Conservation (phyloP, 2,329 filamentous ascomycete species). For the Cytospora paraplurivora region DNA sequence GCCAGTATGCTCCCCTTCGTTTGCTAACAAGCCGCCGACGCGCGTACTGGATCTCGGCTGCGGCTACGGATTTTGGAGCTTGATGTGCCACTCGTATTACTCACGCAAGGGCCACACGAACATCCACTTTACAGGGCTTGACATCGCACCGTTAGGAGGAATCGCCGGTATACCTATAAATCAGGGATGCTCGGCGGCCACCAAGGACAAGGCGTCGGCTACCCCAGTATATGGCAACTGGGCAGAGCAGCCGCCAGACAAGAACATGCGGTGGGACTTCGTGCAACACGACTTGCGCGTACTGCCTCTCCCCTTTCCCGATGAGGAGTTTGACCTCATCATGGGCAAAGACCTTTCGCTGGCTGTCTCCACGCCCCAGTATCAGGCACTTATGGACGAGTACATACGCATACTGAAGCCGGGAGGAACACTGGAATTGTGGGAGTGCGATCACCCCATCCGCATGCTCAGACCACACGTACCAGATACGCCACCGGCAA, state of each 20-base stretch:
- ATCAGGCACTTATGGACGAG: conserved; percentile 65
- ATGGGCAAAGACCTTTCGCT: conserved; percentile 84
- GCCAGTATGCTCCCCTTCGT: conserved; percentile 72
- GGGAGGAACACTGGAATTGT: conserved; percentile 81
- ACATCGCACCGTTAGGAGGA: conserved; percentile 65
- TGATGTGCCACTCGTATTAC: conserved; percentile 82
- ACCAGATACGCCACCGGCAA: conserved; percentile 50
- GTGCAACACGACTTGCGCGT: conserved; percentile 83
- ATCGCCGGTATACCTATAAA: conserved; percentile 26
- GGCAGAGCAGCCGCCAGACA: conserved; percentile 45
- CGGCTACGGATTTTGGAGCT: conserved; percentile 86
- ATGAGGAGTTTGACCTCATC: conserved; percentile 82
- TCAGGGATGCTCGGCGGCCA: conserved; percentile 1
- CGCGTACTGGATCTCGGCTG: conserved; percentile 86
- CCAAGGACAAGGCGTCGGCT: conserved; percentile 18
- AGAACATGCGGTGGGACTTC: conserved; percentile 85
- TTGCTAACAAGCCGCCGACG: conserved; percentile 68
- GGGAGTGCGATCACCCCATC: conserved; percentile 85
- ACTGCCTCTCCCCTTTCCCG: conserved; percentile 73
- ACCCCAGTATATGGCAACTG: conserved; percentile 28
- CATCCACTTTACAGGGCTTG: conserved; percentile 79
- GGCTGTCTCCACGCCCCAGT: conserved; percentile 60
- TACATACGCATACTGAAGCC: conserved; percentile 74
- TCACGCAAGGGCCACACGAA: conserved; percentile 65
- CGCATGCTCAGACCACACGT: conserved; percentile 82